Percentiles rank a stretch among this genome's conserved stretches.
phyloP scores from a whole-genome alignment of 345 rosid genomes.

The Dimocarpus longan region DNA sequence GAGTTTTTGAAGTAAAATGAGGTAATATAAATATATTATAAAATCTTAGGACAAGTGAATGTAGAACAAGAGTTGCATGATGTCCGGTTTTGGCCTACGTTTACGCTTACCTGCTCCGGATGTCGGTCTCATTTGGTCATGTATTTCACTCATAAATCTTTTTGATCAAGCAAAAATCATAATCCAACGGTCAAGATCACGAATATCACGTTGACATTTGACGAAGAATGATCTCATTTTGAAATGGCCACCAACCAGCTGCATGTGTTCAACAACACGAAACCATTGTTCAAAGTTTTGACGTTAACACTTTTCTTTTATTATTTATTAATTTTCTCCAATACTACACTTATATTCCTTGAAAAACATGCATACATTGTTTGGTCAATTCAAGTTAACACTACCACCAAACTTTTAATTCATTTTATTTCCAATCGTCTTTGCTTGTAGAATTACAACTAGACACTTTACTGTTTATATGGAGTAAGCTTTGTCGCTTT shows the following conservation, averaged over 20 bases:
- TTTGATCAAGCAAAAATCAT: background rate
- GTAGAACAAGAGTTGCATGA: background rate
- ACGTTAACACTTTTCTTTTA: background rate
- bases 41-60: background rate
- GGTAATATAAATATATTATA: too few relatives aligned
- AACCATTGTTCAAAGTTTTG: background rate
- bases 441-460: background rate
- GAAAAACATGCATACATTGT: background rate
- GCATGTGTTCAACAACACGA: constrained; percentile 19
- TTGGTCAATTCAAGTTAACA: constrained; percentile 21
- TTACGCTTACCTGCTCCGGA: constrained; percentile 19
- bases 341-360: background rate
- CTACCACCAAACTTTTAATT: background rate
- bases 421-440: background rate
- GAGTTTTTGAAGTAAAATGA: too few relatives aligned
- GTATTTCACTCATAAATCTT: background rate
- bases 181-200: constrained; percentile 9
- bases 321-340: background rate
- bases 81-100: constrained; percentile 2
- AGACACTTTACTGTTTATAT: background rate
- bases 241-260: background rate
- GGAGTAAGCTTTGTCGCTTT: background rate
- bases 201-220: constrained; percentile 14
- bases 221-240: background rate
- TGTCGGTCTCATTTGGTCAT: constrained; percentile 24